These are phyloP conservation scores for Apiotrichum domesticum DNA, from an alignment of 1,284 basidiomycete species.

Conservation along the genomic window DNA sequence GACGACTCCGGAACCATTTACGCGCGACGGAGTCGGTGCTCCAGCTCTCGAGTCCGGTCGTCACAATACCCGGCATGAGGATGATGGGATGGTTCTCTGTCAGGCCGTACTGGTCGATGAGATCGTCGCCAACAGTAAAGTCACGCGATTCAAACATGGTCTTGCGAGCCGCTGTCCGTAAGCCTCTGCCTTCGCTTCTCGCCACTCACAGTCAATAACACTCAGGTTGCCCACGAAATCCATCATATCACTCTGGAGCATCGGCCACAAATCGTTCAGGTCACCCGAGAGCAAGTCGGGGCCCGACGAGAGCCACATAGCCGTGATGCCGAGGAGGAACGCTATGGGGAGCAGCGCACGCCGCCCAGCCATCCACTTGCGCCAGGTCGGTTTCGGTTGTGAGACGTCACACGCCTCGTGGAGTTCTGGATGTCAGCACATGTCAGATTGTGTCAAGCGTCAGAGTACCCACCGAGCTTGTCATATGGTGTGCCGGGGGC, in stretches of 20 bases:
- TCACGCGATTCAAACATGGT: slow-evolving; percentile 65
- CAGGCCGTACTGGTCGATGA: slow-evolving; percentile 59
- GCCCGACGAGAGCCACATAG: slow-evolving; percentile 18
- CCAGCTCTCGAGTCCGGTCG: slow-evolving; percentile 46
- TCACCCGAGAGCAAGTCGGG: slow-evolving; percentile 18
- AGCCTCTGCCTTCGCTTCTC: background rate
- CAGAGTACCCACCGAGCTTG: slow-evolving; percentile 33
- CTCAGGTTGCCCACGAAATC: slow-evolving; percentile 40
- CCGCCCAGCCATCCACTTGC: slow-evolving; percentile 25
- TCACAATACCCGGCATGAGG: slow-evolving; percentile 62
- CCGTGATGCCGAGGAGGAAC: slow-evolving; percentile 14
- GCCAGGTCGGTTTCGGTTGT: slow-evolving; percentile 11
- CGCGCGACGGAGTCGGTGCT: slow-evolving; percentile 35
- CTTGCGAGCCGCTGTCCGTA: slow-evolving; percentile 70
- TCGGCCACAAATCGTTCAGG: slow-evolving; percentile 27
- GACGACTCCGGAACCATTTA: slow-evolving; percentile 46
- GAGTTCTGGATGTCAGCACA: slow-evolving; percentile 27
- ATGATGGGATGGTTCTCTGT: slow-evolving; percentile 70
- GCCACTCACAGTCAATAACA: slow-evolving; percentile 31
- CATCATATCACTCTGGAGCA: slow-evolving; percentile 33
- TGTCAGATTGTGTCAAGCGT: background rate
- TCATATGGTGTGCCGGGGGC: slow-evolving; percentile 47
- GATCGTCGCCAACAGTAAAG: slow-evolving; percentile 71
- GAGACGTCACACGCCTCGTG: slow-evolving; percentile 18
- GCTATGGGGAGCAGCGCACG: slow-evolving; percentile 13